Base-by-base conservation (phyloP, 192 early-diverging fungal species). In the Coemansia sp. region DNA sequence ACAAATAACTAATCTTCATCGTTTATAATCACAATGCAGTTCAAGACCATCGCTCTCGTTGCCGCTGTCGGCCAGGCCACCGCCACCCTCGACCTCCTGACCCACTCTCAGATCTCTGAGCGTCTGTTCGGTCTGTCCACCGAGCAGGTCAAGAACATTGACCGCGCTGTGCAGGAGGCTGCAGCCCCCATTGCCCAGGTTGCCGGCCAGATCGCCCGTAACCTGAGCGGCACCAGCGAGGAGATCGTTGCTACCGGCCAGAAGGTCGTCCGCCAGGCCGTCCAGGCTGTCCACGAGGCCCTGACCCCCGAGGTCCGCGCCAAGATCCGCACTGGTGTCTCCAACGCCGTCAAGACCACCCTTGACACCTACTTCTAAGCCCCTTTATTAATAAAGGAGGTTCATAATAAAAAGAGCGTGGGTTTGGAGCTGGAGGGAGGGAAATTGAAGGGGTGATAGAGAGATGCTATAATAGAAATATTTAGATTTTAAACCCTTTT, bases 101-200 rank as follows among this genome's bases (percentile, higher is more conserved):
- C 75, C 49, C 75, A 78, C 75, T 72, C 75, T 20, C 69, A 78
- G 69, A 27, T 78, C 58, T 78, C 75, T 42, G 75, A 78, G 75
- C 75, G 69, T 62, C 69, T 78, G 36, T 78, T 78, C 60, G 75
- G 75, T 65, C 75, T 78, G 52, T 66, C 69, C 36, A 78, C 75
- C 62, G 75, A 78, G 69, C 75, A 78, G 66, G 75, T 78, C 65
- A 78, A 78, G 75, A 78, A 64, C 75, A 78, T 78, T 68, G 75
- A 78, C 69, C 75, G 75, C 36, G 75, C 75, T 49, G 69, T 78
- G 57, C 75, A 78, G 69, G 75, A 78, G 69, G 75, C 75, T n/a
- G 75, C 75, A 30, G 62, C 75, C 51, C 75, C 75, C 62, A 78
- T 78, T 58, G 75, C 75, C 59, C 75, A 78, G 75, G 69, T 78